These are phyloP conservation scores for Besnoitia besnoiti DNA, from an alignment of 169 alveolate genomes.

Conservation along the genomic window DNA sequence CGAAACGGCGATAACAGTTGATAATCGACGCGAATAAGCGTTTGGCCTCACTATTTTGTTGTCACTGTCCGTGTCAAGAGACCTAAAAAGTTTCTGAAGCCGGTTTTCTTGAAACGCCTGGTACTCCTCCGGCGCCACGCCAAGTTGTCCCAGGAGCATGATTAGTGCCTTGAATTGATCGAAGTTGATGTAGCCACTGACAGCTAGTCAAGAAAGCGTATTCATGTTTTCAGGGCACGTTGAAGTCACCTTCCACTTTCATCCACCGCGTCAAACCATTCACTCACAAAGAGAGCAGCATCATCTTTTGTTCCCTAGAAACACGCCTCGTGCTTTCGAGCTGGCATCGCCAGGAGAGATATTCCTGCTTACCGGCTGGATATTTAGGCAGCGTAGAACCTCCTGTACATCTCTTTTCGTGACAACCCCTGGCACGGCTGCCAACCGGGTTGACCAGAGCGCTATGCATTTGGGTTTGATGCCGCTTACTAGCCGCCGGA, in stretches of 20 bases:
- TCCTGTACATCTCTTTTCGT: constrained; percentile 41
- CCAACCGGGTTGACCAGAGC: neutral
- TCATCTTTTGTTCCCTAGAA: constrained; percentile 42
- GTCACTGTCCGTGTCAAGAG: constrained; percentile 57
- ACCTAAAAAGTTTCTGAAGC: constrained; percentile 17
- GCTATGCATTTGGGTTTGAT: neutral
- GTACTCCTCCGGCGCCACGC: constrained; percentile 43
- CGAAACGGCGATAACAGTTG: neutral
- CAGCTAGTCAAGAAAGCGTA: neutral
- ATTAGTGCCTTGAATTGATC: constrained; percentile 54
- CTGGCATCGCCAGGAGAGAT: neutral
- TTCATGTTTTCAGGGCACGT: neutral
- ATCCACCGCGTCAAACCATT: constrained; percentile 56
- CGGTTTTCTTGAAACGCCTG: constrained; percentile 11
- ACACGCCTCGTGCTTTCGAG: neutral
- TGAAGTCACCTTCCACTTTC: constrained; percentile 32
- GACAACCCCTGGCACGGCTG: constrained; percentile 64
- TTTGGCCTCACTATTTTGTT: constrained; percentile 15
- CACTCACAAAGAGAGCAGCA: constrained; percentile 44
- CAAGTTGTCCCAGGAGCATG: constrained; percentile 44
- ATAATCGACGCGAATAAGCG: neutral
- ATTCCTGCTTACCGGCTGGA: constrained; percentile 44
- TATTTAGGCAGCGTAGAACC: constrained; percentile 37
- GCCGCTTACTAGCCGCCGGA: constrained; percentile 41
- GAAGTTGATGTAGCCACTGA: constrained; percentile 56